phyloP scores from a whole-genome alignment of 192 early-diverging fungal species.

The Paraglomus brasilianum region DNA sequence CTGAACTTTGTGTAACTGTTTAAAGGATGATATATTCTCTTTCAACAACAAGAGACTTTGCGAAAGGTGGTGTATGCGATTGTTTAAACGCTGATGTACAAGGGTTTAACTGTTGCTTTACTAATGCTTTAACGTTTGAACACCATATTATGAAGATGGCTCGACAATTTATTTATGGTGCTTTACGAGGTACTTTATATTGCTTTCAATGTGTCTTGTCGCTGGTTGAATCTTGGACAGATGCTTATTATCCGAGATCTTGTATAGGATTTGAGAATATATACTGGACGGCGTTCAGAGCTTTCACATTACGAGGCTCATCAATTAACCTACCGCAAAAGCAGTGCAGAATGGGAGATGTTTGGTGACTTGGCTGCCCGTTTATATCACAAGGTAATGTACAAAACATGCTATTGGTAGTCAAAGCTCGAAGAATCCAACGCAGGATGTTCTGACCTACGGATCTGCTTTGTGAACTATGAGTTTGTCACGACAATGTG shows the following conservation, averaged over 20 bases:
- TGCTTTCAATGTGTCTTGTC: slow-evolving; percentile 3
- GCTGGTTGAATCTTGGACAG: background rate
- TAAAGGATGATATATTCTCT: slow-evolving; percentile 57
- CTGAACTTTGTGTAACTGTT: slow-evolving; percentile 10
- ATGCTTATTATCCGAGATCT: slow-evolving; percentile 15
- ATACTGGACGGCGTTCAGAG: slow-evolving; percentile 90
- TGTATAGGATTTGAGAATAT: slow-evolving; percentile 75
- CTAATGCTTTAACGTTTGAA: background rate
- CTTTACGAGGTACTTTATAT: slow-evolving; percentile 73
- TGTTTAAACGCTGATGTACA: background rate
- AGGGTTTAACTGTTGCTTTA: background rate
- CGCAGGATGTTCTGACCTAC: background rate
- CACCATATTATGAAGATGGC: slow-evolving; percentile 68
- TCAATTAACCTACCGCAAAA: slow-evolving; percentile 84
- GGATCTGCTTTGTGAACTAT: no score
- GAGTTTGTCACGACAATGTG: background rate
- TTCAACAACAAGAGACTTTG: slow-evolving; percentile 96
- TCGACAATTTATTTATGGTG: slow-evolving; percentile 99
- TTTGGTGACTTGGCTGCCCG: slow-evolving; percentile 90
- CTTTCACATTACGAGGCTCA: slow-evolving; percentile 72
- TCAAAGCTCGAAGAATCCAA: background rate
- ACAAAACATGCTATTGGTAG: background rate
- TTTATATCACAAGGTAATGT: slow-evolving; percentile 70
- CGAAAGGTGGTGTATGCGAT: slow-evolving; percentile 47
- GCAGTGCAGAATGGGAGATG: slow-evolving; percentile 97